Evolutionary conservation across 257 asterid genomes (phyloP).

Genomic region (Pogostemon cablin): DNA sequence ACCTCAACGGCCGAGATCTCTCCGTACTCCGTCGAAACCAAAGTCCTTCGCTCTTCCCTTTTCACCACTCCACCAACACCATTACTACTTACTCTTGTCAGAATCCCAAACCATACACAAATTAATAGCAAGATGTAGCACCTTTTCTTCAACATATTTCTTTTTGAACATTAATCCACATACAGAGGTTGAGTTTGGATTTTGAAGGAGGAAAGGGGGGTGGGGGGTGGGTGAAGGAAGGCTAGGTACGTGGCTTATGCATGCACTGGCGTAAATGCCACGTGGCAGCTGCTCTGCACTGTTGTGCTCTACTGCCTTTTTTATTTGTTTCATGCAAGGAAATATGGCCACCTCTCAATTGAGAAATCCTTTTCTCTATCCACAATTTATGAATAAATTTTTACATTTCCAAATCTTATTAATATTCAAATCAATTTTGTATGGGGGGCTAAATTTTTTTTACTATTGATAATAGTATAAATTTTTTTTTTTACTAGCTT

Average conservation of each 20-base stretch:
- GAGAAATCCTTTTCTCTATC: no score
- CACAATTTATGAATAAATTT: no score
- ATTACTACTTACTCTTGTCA: background rate
- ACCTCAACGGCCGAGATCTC: conserved; percentile 56
- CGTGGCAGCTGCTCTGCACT: conserved; percentile 34
- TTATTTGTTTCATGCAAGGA: background rate
- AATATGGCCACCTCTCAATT: background rate
- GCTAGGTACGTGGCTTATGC: conserved; percentile 67
- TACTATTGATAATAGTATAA: no score
- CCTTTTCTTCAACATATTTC: conserved; percentile 10
- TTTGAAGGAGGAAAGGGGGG: background rate
- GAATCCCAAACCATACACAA: conserved; percentile 7
- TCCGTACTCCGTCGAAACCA: conserved; percentile 64
- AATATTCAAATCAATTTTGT: no score
- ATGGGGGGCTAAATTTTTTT: no score
- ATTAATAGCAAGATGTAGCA: background rate
- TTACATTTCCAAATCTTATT: no score
- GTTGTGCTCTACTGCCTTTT: background rate
- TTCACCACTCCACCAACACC: conserved; percentile 36
- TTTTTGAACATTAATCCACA: background rate
- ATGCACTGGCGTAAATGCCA: conserved; percentile 48
- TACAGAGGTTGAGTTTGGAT: background rate
- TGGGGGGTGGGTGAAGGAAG: background rate
- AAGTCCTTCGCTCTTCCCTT: conserved; percentile 40
- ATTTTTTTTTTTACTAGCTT: no score